A percentile compares a stretch with the other conserved stretches of the same genome.
These are phyloP conservation scores for Aspergillus sp. DNA, from an alignment of 2,329 filamentous ascomycete genomes.

Conservation along the genomic window DNA sequence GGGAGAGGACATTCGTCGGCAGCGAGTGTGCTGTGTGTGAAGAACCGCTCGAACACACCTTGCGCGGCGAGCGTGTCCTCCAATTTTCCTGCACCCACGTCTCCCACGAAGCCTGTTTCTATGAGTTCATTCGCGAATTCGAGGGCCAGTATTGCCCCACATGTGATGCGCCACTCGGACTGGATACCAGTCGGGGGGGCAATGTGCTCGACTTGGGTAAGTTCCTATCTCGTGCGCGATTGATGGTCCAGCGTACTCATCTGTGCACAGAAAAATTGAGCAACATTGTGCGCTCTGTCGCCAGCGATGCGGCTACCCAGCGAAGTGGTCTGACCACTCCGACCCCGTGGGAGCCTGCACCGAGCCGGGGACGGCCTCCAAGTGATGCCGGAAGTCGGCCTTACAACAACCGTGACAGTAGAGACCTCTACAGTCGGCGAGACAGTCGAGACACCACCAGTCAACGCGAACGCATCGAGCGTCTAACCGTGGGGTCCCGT, in stretches of 20 bases:
- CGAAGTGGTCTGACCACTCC: constrained; percentile 57
- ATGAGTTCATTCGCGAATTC: constrained; percentile 94
- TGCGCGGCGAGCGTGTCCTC: constrained; percentile 88
- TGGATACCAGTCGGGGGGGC: constrained; percentile 89
- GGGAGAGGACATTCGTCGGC: constrained; percentile 93
- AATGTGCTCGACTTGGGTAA: constrained; percentile 90
- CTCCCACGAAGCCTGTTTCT: constrained; percentile 96
- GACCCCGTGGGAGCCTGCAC: constrained; percentile 56
- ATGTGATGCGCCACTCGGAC: constrained; percentile 84
- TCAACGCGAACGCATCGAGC: constrained; percentile 47
- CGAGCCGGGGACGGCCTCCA: constrained; percentile 30
- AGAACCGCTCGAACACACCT: constrained; percentile 90
- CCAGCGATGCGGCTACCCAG: constrained; percentile 59
- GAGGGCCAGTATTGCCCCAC: constrained; percentile 92
- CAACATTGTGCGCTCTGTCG: constrained; percentile 82
- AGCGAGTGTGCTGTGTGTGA: constrained; percentile 95
- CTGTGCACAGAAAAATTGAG: constrained; percentile 78
- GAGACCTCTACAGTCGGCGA: constrained; percentile 30
- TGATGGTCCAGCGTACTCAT: constrained; percentile 17
- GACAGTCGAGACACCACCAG: constrained; percentile 42
- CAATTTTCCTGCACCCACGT: constrained; percentile 98
- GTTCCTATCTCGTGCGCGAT: constrained; percentile 20
- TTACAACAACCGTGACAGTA: constrained; percentile 26
- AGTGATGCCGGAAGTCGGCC: constrained; percentile 31
- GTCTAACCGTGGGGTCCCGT: constrained; percentile 40